Conservation (phyloP, 179 eudicot genomes). For the Patellifolia procumbens region DNA sequence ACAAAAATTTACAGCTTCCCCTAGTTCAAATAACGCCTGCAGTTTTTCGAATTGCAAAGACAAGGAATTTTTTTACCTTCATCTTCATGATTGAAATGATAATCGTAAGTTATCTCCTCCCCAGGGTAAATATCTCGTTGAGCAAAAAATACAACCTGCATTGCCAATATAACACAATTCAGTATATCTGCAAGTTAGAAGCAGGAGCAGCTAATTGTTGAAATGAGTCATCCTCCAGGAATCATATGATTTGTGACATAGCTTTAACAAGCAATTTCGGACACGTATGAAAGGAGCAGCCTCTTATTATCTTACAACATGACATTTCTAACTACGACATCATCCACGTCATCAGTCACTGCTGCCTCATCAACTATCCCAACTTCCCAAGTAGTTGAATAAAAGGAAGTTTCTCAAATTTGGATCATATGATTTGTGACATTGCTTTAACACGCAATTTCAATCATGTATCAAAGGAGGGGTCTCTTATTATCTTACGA, state of each 20-base stretch:
- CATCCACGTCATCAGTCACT: background rate
- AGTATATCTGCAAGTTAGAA: background rate
- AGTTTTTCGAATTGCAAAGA: slow-evolving; percentile 57
- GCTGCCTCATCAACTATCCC: background rate
- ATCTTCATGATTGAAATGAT: slow-evolving; percentile 77
- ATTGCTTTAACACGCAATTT: too few species aligned
- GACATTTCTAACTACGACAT: too few species aligned
- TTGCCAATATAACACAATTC: background rate
- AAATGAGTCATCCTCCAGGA: background rate
- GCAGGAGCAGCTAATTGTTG: background rate
- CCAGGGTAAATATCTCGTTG: slow-evolving; percentile 79
- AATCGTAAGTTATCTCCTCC: slow-evolving; percentile 80
- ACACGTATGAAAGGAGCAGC: background rate
- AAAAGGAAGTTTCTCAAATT: background rate
- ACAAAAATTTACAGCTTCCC: slow-evolving; percentile 4
- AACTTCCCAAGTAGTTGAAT: background rate
- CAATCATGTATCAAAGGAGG: slow-evolving; percentile 6
- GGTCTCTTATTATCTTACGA: too few species aligned
- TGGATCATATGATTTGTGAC: too few species aligned
- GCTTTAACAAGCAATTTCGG: background rate
- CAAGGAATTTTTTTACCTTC: slow-evolving; percentile 81
- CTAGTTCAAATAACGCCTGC: slow-evolving; percentile 73
- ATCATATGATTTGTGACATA: too few species aligned
- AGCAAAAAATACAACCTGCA: slow-evolving; percentile 80
- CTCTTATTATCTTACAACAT: background rate